Percentiles rank a stretch among this genome's conserved stretches.
These are phyloP conservation scores for Pisolithus marmoratus DNA, from an alignment of 768 basidiomycete genomes.

Conservation along the genomic window DNA sequence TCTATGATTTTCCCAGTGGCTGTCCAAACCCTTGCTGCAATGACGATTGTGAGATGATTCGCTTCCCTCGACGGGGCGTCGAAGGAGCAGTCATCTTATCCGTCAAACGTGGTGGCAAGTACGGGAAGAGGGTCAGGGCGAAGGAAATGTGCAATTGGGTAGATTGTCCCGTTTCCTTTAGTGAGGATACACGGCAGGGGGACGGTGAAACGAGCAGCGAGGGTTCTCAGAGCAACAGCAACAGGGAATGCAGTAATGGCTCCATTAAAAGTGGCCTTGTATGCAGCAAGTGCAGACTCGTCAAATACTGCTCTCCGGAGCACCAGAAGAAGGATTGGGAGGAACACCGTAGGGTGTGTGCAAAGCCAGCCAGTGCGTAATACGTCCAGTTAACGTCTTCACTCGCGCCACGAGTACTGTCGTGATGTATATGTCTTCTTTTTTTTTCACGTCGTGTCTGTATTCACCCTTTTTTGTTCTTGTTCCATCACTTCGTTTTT, in stretches of 20 bases:
- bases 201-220: conserved; percentile 31
- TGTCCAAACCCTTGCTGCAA: conserved; percentile 76
- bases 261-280: conserved; percentile 44
- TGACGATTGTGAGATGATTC: conserved; percentile 79
- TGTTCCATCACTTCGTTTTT: too few species aligned
- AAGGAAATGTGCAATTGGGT: conserved; percentile 82
- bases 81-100: conserved; percentile 59
- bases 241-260: conserved; percentile 29
- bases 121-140: conserved; percentile 43
- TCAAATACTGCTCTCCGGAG: conserved; percentile 71
- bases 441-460: too few species aligned
- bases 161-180: conserved; percentile 61
- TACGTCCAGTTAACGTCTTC: too few species aligned
- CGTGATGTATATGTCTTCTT: too few species aligned
- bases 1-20: conserved; percentile 73
- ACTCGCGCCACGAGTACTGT: too few species aligned
- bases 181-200: conserved; percentile 33
- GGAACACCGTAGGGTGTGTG: conserved; percentile 68
- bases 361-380: conserved; percentile 24
- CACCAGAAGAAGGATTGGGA: conserved; percentile 77
- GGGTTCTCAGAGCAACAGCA: conserved; percentile 40
- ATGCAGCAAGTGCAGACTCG: conserved; percentile 74
- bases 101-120: conserved; percentile 51
- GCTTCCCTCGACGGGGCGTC: conserved; percentile 62
- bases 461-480: too few species aligned